Evolutionary conservation across 2,329 filamentous ascomycete genomes (phyloP), one percentile per base, ranked within the genome.

Genomic region (Penicillium sp.): DNA sequence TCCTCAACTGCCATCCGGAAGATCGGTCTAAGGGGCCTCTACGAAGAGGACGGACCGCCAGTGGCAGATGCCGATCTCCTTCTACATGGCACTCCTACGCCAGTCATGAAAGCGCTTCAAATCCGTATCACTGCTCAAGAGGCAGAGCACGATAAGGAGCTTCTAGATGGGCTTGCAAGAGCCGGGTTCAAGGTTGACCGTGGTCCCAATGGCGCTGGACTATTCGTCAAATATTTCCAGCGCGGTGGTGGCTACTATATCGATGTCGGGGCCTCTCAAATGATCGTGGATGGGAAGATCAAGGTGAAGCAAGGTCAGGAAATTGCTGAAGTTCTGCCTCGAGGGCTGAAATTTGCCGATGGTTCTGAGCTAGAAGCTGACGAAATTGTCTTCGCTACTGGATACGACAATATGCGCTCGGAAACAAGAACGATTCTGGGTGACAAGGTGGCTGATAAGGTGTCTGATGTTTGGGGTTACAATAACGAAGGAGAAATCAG

Each of bases 271-370:
- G 39, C 39, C 13, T 41, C 39, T 4, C 72, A 83, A 64, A 77
- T 88, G 31, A 87, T 90, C 58, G 76, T 78, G 2, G 82, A 87
- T 13, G 85, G 86, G 0, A 84, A 84, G 68, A 83, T 90, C 70
- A 84, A 84, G 64, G 76, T 90, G 41, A 87, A 86, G 68, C 82
- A 86, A 53, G 84, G 84, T 0, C 80, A 83, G 29, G 82, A 85
- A 40, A 82, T 88, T 13, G 70, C 73, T 3, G 73, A 79, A 53
- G 76, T 89, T 0, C 72, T 83, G 0, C 75, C 81, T 23, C 39
- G 39, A 16, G 39, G 39, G 1, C 21, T 41, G 3, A 41, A 41
- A 25, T 41, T 41, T 41, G 39, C 39, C 39, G 39, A 41, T 41
- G 39, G 39, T 9, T 15, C 39, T 41, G 39, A 41, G 39, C 21